These are phyloP conservation scores for Russula sp. DNA, from an alignment of 768 basidiomycete species.

Conservation along the genomic window DNA sequence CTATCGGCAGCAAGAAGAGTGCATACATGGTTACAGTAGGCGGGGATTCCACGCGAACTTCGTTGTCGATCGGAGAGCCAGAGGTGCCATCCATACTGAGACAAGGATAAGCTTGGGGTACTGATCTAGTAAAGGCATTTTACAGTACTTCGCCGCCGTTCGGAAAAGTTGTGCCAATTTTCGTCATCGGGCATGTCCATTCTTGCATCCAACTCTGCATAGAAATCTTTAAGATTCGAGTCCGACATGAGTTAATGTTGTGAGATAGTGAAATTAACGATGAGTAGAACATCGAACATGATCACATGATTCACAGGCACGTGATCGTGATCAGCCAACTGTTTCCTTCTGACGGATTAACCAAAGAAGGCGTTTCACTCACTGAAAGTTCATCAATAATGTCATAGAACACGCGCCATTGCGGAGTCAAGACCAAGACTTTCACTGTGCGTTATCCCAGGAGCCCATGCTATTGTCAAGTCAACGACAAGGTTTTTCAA, in stretches of 20 bases:
- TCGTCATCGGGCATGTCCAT: constrained; percentile 24
- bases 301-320: constrained; percentile 1
- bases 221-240: constrained; percentile 21
- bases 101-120: background rate
- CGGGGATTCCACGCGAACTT: background rate
- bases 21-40: constrained; percentile 8
- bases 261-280: no score
- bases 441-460: no score
- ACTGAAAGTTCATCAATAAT: no score
- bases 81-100: background rate
- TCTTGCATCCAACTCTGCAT: constrained; percentile 28
- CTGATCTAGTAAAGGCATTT: background rate
- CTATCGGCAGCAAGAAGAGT: background rate
- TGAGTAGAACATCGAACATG: background rate
- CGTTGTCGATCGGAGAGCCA: background rate
- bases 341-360: background rate
- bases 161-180: constrained; percentile 2
- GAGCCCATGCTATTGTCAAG: no score
- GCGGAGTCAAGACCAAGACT: no score
- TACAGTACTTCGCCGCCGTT: background rate
- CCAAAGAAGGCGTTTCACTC: no score
- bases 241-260: constrained; percentile 1
- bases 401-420: no score
- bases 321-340: constrained; percentile 2
- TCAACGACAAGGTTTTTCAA: no score